Conservation (phyloP, 768 basidiomycete genomes). For the Calocybe gangraenosa region DNA sequence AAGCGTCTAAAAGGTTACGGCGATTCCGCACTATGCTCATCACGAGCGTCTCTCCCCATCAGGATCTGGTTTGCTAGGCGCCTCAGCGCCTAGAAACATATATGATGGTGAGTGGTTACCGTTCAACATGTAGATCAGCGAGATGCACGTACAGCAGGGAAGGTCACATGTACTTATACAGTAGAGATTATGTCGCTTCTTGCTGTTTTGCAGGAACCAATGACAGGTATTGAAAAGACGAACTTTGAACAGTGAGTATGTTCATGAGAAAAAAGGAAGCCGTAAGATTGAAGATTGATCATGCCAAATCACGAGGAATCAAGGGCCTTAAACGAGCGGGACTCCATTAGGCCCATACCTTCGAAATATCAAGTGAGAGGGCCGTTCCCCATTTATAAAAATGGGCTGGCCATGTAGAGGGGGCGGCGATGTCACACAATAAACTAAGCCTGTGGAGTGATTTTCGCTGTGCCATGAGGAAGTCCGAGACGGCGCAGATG, state of each 20-base stretch:
- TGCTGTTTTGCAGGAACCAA: slow-evolving; percentile 6
- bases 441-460: background rate
- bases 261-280: background rate
- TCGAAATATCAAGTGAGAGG: background rate
- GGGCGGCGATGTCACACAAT: background rate
- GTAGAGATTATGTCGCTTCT: background rate
- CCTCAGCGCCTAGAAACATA: no score
- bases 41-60: no score
- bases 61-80: no score
- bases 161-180: background rate
- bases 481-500: no score
- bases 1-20: no score
- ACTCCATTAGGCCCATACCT: background rate
- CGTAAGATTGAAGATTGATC: background rate
- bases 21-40: no score
- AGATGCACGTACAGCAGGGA: background rate
- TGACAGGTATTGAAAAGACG: no score
- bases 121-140: background rate
- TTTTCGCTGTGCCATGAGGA: background rate
- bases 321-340: background rate
- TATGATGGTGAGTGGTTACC: no score
- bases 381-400: slow-evolving; percentile 1
- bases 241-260: no score
- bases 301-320: slow-evolving; percentile 1
- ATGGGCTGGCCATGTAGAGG: background rate